These are phyloP conservation scores for Turritis glabra DNA, from an alignment of 345 rosid species.

Conservation along the genomic window DNA sequence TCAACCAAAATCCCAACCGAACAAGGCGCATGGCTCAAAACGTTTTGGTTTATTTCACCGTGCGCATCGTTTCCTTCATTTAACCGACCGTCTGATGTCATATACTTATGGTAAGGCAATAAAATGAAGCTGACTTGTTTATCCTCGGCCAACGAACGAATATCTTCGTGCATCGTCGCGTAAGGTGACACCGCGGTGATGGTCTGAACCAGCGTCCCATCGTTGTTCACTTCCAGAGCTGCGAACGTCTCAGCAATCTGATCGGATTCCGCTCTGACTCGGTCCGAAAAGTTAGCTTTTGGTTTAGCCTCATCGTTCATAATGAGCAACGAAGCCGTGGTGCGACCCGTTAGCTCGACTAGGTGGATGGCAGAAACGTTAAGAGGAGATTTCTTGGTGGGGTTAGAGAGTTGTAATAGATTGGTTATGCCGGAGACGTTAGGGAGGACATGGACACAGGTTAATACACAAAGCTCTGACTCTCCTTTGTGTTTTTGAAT, in stretches of 20 bases:
- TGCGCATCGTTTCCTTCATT: slow-evolving; percentile 40
- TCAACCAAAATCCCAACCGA: slow-evolving; percentile 61
- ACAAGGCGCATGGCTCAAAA: slow-evolving; percentile 52
- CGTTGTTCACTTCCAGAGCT: slow-evolving; percentile 34
- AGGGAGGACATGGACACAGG: slow-evolving; percentile 41
- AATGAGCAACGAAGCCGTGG: slow-evolving; percentile 57
- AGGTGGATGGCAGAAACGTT: slow-evolving; percentile 51
- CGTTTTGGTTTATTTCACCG: slow-evolving; percentile 49
- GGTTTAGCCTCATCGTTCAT: slow-evolving; percentile 45
- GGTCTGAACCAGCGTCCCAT: slow-evolving; percentile 36
- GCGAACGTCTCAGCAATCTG: slow-evolving; percentile 42
- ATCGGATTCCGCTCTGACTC: slow-evolving; percentile 41
- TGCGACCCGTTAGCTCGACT: slow-evolving; percentile 53
- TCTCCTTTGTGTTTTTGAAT: slow-evolving; percentile 40
- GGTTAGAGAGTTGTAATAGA: slow-evolving; percentile 49
- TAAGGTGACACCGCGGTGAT: slow-evolving; percentile 61
- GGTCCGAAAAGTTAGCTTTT: slow-evolving; percentile 13
- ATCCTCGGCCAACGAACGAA: slow-evolving; percentile 61
- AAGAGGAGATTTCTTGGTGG: slow-evolving; percentile 46
- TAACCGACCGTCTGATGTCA: slow-evolving; percentile 40
- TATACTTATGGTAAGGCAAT: slow-evolving; percentile 55
- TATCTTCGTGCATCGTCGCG: slow-evolving; percentile 61
- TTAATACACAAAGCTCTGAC: slow-evolving; percentile 44
- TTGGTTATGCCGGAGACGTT: slow-evolving; percentile 44
- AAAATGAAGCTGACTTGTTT: slow-evolving; percentile 52